These are phyloP conservation scores for Pseudogymnoascus sp. DNA, from an alignment of 2,329 filamentous ascomycete species.

Conservation along the genomic window DNA sequence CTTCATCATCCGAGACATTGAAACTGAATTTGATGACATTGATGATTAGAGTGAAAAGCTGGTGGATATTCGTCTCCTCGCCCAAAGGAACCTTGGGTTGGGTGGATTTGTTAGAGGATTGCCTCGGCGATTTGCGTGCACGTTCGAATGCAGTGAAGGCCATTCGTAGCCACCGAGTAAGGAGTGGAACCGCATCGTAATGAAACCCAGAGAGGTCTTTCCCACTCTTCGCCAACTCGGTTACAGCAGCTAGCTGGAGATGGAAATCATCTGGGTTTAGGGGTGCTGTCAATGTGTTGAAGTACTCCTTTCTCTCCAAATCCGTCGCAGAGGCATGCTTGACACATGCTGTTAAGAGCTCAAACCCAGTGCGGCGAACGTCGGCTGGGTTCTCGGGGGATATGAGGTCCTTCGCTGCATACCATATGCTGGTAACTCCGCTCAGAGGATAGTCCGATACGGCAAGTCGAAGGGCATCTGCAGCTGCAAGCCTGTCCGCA, in stretches of 20 bases:
- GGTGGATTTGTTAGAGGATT: slow-evolving; percentile 33
- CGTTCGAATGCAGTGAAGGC: slow-evolving; percentile 46
- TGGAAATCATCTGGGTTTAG: slow-evolving; percentile 57
- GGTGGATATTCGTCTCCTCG: slow-evolving; percentile 56
- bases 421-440: slow-evolving; percentile 46
- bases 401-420: slow-evolving; percentile 58
- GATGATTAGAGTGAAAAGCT: slow-evolving; percentile 58
- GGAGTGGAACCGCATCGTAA: slow-evolving; percentile 56
- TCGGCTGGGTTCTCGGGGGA: slow-evolving; percentile 46
- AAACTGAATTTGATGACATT: slow-evolving; percentile 72
- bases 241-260: slow-evolving; percentile 56
- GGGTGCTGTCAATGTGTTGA: slow-evolving; percentile 51
- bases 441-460: slow-evolving; percentile 51
- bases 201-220: slow-evolving; percentile 60
- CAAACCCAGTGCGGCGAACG: slow-evolving; percentile 55
- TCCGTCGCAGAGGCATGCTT: slow-evolving; percentile 57
- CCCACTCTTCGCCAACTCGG: slow-evolving; percentile 54
- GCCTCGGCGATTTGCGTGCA: slow-evolving; percentile 44
- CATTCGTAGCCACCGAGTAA: slow-evolving; percentile 53
- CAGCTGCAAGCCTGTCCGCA: slow-evolving; percentile 49
- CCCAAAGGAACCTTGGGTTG: slow-evolving; percentile 36
- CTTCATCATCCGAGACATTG: slow-evolving; percentile 56
- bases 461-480: slow-evolving; percentile 47
- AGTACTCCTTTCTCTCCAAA: slow-evolving; percentile 59
- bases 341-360: slow-evolving; percentile 58